These are phyloP conservation scores for Solanum gracilifrons DNA, from an alignment of 257 asterid species.

Conservation along the genomic window DNA sequence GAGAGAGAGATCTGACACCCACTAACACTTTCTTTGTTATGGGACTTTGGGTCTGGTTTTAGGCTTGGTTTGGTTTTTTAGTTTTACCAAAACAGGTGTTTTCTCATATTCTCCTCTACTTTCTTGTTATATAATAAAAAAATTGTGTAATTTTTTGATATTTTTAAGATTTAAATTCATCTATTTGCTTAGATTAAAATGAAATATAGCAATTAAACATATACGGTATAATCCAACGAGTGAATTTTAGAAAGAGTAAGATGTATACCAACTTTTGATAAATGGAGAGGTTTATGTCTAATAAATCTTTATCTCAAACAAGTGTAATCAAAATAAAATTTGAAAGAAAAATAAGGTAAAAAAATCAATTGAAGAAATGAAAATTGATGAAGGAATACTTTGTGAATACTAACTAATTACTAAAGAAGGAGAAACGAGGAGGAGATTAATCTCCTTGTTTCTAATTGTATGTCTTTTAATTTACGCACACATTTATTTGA, in stretches of 20 bases:
- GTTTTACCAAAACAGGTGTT: background rate
- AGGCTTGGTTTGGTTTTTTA: background rate
- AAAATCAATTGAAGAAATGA: no score
- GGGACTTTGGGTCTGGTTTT: background rate
- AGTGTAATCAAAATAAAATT: background rate
- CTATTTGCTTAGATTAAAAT: background rate
- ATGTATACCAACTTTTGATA: background rate
- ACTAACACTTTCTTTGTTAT: background rate
- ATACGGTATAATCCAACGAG: no score
- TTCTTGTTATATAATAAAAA: background rate
- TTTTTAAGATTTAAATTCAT: background rate
- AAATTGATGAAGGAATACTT: no score
- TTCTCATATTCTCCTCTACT: background rate
- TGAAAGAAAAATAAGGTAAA: background rate
- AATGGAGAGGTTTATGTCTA: background rate
- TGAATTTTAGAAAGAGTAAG: background rate
- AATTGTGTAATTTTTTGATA: background rate
- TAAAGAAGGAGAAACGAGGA: background rate
- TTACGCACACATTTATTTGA: no score
- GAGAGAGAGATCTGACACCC: conserved; percentile 48
- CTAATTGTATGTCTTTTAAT: background rate
- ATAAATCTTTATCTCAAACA: background rate
- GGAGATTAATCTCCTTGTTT: background rate
- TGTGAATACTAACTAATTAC: background rate
- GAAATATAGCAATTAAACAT: no score